phyloP scores from a whole-genome alignment of 495 filamentous ascomycete species.

The Cercophora scortea region DNA sequence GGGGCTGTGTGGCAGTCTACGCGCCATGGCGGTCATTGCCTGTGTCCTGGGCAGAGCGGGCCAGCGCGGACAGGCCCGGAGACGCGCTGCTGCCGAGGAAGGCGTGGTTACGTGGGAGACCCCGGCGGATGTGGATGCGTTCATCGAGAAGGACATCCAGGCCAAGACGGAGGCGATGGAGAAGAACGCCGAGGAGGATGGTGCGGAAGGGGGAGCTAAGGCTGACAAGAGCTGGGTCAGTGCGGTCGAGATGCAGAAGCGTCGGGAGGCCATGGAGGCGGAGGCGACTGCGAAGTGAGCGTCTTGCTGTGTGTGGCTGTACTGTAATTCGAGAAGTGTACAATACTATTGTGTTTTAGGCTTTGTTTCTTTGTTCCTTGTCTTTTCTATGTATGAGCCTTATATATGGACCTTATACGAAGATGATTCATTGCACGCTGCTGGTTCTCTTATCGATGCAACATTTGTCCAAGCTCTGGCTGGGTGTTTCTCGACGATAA shows the following conservation, averaged over 20 bases:
- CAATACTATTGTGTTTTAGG: too few relatives aligned
- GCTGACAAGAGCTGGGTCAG: neutral
- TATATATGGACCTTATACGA: too few relatives aligned
- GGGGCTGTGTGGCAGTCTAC: conserved; percentile 54
- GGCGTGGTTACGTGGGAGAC: conserved; percentile 54
- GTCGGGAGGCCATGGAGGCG: neutral
- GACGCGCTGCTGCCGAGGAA: conserved; percentile 51
- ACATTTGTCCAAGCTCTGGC: too few relatives aligned
- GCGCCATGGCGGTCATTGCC: conserved; percentile 71
- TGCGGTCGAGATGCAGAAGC: neutral
- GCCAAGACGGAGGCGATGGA: neutral
- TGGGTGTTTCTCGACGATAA: too few relatives aligned
- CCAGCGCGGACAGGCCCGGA: conserved; percentile 60
- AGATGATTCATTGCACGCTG: too few relatives aligned
- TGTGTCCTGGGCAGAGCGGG: conserved; percentile 81
- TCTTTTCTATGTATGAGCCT: too few relatives aligned
- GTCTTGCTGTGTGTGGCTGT: too few relatives aligned
- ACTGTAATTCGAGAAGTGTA: too few relatives aligned
- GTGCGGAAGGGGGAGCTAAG: neutral
- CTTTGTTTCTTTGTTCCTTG: too few relatives aligned
- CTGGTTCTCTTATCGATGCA: too few relatives aligned
- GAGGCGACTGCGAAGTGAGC: neutral
- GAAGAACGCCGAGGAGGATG: neutral
- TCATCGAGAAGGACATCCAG: conserved; percentile 9
- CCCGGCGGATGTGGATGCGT: conserved; percentile 27